Conservation (phyloP, 2,329 filamentous ascomycete genomes). For the Penicillium sumatraense region DNA sequence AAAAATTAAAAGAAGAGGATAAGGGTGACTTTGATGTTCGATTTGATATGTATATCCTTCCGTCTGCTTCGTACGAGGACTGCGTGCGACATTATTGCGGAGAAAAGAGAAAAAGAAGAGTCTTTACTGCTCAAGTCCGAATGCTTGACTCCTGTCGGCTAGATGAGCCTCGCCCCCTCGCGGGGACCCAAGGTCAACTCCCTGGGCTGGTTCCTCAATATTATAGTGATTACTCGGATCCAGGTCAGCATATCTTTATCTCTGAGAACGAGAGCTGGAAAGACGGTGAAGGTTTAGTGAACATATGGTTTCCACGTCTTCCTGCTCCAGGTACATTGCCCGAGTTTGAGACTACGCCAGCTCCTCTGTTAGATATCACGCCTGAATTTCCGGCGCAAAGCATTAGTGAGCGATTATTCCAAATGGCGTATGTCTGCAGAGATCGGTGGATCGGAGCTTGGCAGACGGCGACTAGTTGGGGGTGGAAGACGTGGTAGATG, state of each 20-base stretch:
- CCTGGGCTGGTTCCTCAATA: neutral
- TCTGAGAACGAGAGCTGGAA: neutral
- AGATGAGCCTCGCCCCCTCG: neutral
- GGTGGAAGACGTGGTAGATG: neutral
- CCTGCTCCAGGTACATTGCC: neutral
- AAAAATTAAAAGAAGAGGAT: neutral
- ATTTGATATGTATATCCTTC: neutral
- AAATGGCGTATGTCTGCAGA: neutral
- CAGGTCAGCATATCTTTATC: neutral
- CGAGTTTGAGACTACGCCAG: neutral
- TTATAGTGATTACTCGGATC: neutral
- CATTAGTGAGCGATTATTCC: neutral
- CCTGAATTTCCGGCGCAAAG: neutral
- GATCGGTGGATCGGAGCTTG: neutral
- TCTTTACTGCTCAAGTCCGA: neutral
- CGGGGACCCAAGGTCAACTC: neutral
- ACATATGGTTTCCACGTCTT: neutral
- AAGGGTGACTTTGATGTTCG: neutral
- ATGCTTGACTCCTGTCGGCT: neutral
- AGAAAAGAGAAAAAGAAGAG: neutral
- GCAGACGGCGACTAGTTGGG: neutral
- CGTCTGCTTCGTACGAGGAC: neutral
- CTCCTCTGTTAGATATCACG: neutral
- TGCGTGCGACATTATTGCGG: neutral
- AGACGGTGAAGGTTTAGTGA: neutral